phyloP scores from a whole-genome alignment of 1,284 basidiomycete genomes.

The Neotropicomus parvogracilis region DNA sequence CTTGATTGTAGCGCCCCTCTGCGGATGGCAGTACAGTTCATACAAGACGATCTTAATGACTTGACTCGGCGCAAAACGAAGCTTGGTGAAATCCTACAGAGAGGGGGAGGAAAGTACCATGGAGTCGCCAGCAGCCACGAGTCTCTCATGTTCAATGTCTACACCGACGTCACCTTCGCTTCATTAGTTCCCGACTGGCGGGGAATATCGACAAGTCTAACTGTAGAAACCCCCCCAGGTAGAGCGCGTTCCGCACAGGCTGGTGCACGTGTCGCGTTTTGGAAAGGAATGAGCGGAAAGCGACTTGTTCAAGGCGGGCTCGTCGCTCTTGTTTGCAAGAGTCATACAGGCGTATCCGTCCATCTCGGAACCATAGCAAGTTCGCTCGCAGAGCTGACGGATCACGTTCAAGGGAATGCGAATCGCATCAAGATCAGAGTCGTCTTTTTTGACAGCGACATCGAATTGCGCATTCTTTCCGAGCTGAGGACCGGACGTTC shows the following conservation, averaged over 20 bases:
- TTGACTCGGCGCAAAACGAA: slow-evolving; percentile 25
- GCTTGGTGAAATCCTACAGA: slow-evolving; percentile 37
- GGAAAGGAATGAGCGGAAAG: slow-evolving; percentile 51
- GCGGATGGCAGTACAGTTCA: slow-evolving; percentile 44
- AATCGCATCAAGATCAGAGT: slow-evolving; percentile 41
- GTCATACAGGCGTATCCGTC: slow-evolving; percentile 30
- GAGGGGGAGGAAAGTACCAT: slow-evolving; percentile 47
- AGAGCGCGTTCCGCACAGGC: slow-evolving; percentile 41
- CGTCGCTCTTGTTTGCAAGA: slow-evolving; percentile 50
- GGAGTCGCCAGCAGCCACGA: slow-evolving; percentile 38
- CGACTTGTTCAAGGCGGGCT: slow-evolving; percentile 55
- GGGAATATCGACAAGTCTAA: slow-evolving; percentile 46
- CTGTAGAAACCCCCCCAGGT: slow-evolving; percentile 51
- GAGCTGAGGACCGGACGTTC: slow-evolving; percentile 27
- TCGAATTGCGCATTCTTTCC: slow-evolving; percentile 45
- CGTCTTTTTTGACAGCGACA: slow-evolving; percentile 49
- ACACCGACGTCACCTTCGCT: slow-evolving; percentile 45
- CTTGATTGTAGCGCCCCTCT: slow-evolving; percentile 43
- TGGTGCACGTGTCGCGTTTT: slow-evolving; percentile 42
- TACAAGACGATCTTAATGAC: slow-evolving; percentile 42
- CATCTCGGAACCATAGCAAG: slow-evolving; percentile 50
- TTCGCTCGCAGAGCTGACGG: slow-evolving; percentile 38
- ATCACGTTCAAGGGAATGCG: slow-evolving; percentile 33
- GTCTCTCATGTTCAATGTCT: slow-evolving; percentile 53
- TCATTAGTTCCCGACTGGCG: slow-evolving; percentile 43